Base-by-base conservation (phyloP, 495 filamentous ascomycete species). In the Jackrogersella multiformis region DNA sequence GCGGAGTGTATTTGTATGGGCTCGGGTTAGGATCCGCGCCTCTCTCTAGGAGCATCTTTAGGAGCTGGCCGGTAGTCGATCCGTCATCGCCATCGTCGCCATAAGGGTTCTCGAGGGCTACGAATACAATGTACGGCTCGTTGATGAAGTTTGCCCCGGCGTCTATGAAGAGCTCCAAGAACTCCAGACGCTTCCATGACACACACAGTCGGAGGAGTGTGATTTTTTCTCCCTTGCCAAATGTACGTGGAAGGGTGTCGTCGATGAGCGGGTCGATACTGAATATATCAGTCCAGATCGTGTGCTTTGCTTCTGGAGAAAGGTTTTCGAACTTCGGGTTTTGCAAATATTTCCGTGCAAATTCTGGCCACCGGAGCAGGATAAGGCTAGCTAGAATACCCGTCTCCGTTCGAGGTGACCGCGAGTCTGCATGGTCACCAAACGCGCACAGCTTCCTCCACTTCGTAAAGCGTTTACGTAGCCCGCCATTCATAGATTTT, bases 41-140 rank as follows among this genome's bases (percentile, higher is more conserved):
- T 15, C 49, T 57, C 23, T 70, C 70, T 13, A 73, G 63, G 18
- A 73, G 35, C 24, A 70, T 30, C 56, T 73, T 55, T 15, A 56
- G 30, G 20, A 70, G 45, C 20, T 54, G 36, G 24, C 55, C 45
- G 10, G 67, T 66, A 7, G 7, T 21, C n/a, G 49, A 16, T 13
- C 48, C 66, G 20, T 68, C 65, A 2, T 49, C 36, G 6, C 39
- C 6, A 0, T 16, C 35, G 8, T 55, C 6, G 0, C 41, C 38
- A 10, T 55, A 64, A 1, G 66, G 55, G 24, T 64, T 24, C 15
- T 21, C 0, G 30, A 69, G 66, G 8, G 66, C 66, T 13, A 36
- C 32, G 35, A 46, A 60, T 28, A 69, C 32, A 8, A 69, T 70
- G 5, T 61, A 35, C 4, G 61, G 67, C 16, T 69, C 66, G 18